A percentile compares a stretch with the other conserved stretches of the same genome.
These are phyloP conservation scores for Sugiyamaella qingdaonensis DNA, from an alignment of 805 yeast species.

Conservation along the genomic window DNA sequence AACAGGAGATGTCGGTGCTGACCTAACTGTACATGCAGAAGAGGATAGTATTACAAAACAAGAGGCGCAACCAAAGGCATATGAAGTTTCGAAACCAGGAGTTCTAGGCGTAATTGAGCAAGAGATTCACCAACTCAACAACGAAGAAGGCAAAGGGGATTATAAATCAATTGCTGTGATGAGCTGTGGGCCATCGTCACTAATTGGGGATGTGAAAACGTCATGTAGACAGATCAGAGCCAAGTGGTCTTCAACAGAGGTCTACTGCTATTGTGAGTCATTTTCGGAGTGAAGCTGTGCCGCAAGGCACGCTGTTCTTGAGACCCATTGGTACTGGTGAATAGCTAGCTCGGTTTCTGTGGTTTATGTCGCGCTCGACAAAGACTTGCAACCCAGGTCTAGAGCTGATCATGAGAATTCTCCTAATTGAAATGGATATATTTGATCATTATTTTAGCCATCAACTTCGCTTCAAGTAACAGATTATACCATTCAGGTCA, in stretches of 20 bases:
- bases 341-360: too few species aligned
- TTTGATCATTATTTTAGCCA: too few species aligned
- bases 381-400: too few species aligned
- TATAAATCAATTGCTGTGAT: constrained; percentile 34
- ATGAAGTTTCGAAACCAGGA: neutral
- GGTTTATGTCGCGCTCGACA: too few species aligned
- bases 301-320: too few species aligned
- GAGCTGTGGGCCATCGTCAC: constrained; percentile 39
- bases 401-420: too few species aligned
- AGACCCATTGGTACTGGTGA: too few species aligned
- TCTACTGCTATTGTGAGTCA: constrained; percentile 40
- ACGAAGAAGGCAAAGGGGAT: constrained; percentile 23
- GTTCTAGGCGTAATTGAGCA: constrained; percentile 4
- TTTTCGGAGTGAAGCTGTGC: neutral
- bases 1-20: constrained; percentile 30
- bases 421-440: too few species aligned
- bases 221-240: constrained; percentile 30
- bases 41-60: neutral
- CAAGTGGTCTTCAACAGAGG: constrained; percentile 37
- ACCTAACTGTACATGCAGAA: constrained; percentile 21
- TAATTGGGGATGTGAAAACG: constrained; percentile 32
- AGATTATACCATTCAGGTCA: too few species aligned
- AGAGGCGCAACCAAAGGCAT: neutral
- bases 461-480: too few species aligned
- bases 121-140: constrained; percentile 14